Conservation (phyloP, 495 filamentous ascomycete species). For the Podospora bellae-mahoneyi region DNA sequence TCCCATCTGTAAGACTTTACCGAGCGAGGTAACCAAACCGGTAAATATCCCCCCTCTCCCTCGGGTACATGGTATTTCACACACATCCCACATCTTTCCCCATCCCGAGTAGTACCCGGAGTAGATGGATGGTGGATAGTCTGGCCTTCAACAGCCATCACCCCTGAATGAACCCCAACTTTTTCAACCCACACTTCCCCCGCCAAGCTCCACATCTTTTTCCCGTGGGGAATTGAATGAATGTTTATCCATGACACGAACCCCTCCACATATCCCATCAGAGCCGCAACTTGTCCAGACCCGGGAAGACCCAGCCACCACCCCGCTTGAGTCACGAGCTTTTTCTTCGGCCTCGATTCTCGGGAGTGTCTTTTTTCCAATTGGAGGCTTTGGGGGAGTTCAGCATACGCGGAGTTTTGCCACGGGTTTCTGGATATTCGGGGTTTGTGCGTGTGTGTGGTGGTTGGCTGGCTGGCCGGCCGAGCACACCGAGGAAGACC, state of each 20-base stretch:
- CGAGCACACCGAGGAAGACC: background rate
- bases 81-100: too few species aligned
- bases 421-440: background rate
- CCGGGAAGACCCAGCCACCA: background rate
- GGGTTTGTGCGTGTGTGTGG: background rate
- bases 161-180: background rate
- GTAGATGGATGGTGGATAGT: too few species aligned
- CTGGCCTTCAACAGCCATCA: background rate
- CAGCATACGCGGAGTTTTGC: background rate
- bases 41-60: too few species aligned
- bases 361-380: background rate
- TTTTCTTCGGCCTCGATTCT: conserved; percentile 5
- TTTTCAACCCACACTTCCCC: background rate
- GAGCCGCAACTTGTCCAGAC: background rate
- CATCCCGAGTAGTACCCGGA: too few species aligned
- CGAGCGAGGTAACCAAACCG: too few species aligned
- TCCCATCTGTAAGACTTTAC: too few species aligned
- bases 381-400: background rate
- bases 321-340: background rate
- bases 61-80: too few species aligned
- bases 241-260: background rate
- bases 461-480: background rate
- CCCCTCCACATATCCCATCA: background rate
- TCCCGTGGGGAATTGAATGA: background rate
- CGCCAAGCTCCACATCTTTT: background rate